Evolutionary conservation across 345 rosid species (phyloP).

Genomic region (Acer campestre): DNA sequence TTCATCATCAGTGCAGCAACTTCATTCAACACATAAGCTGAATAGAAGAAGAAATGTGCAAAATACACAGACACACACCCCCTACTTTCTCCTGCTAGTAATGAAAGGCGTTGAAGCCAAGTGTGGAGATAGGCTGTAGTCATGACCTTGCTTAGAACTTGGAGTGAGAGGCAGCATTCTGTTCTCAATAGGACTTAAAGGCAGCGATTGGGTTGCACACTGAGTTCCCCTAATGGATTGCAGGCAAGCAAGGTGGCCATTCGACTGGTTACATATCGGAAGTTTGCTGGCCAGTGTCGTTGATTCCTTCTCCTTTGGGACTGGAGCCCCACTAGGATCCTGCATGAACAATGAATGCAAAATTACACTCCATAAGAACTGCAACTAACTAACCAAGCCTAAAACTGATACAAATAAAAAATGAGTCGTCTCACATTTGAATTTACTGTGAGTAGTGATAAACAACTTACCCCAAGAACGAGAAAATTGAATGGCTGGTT

Average conservation of each 20-base stretch:
- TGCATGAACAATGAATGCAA: constrained; percentile 26
- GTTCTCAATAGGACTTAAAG: constrained; percentile 64
- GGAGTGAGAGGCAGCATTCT: constrained; percentile 42
- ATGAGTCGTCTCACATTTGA: not conserved
- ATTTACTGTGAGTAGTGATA: not conserved
- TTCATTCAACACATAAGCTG: not conserved
- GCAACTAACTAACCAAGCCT: not conserved
- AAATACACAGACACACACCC: not conserved
- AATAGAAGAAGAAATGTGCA: not conserved
- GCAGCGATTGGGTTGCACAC: constrained; percentile 29
- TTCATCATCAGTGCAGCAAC: no score
- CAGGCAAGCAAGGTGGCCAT: constrained; percentile 55
- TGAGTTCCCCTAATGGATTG: constrained; percentile 32
- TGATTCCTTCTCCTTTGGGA: constrained; percentile 59
- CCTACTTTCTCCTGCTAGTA: constrained; percentile 41
- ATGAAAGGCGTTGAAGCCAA: constrained; percentile 65
- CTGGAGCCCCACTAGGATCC: constrained; percentile 60
- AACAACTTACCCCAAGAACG: constrained; percentile 1
- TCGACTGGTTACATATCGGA: constrained; percentile 45
- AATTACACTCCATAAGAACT: not conserved
- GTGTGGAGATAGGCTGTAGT: constrained; percentile 42
- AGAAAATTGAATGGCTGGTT: constrained; percentile 40
- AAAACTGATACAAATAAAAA: not conserved
- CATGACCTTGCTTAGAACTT: constrained; percentile 26
- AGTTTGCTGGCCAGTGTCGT: constrained; percentile 47